Base-by-base conservation (phyloP, 2,329 filamentous ascomycete species). In the Macroventuria anomochaeta region DNA sequence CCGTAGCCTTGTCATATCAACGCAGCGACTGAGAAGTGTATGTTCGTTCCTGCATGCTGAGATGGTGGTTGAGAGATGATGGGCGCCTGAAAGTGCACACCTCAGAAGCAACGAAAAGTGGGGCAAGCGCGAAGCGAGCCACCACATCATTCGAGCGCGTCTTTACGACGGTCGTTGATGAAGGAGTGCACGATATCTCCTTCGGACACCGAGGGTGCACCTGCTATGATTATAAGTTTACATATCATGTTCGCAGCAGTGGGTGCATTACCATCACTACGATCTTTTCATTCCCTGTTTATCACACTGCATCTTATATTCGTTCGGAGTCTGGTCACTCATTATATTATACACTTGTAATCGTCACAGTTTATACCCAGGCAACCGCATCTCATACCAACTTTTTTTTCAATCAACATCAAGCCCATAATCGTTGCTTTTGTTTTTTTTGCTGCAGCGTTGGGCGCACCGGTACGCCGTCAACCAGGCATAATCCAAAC, bases 401-500 rank as follows among this genome's bases (percentile, higher is more conserved):
- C 29, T 23, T n/a, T 38, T 21, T 12, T 23, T 23, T 17, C n/a
- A 5, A n/a, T 6, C 31, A 44, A 23, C 2, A 54, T 54, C 44
- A 54, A 37, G 21, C 39, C 26, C 10, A 39, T 39, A 12, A 34
- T 54, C 15, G 17, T 54, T 31, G 17, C 39, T 17, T 40, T 54
- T 25, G 21, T 33, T n/a, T 13, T 54, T 15, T 49, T 54, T n/a
- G 33, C 28, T 8, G 26, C 28, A 15, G 17, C 44, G 7, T 41
- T 48, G 5, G 39, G 38, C n/a, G 33, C 44, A 2, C 51, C 51
- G 3, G 32, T 31, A 18, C 43, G 44, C 17, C 51, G 51, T 32
- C 51, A 54, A 28, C 18, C 51, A 29, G 39, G 39, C 50, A 71
- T 72, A 52, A 28, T 61, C 21, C 70, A 76, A 55, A 55, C 67